Conservation (phyloP, 257 asterid species). For the Datura wrightii region DNA sequence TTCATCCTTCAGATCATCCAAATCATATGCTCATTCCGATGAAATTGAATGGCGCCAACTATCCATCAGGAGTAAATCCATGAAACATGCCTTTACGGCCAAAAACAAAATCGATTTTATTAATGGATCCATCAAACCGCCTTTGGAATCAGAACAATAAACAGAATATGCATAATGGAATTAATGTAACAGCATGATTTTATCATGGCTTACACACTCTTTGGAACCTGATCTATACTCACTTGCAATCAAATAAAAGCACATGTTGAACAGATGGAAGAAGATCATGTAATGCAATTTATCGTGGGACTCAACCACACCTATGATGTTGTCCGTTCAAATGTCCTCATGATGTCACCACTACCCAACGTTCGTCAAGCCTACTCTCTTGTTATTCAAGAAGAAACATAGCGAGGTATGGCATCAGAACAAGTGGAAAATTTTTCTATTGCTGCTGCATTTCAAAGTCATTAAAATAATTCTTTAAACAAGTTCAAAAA, state of each 20-base stretch:
- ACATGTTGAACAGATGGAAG: background rate
- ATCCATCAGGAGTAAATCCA: background rate
- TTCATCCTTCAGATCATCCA: slow-evolving; percentile 10
- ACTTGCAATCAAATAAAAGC: background rate
- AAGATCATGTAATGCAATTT: background rate
- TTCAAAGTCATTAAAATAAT: background rate
- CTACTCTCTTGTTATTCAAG: background rate
- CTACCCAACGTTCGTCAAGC: background rate
- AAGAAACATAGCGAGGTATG: background rate
- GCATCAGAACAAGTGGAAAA: background rate
- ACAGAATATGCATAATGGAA: background rate
- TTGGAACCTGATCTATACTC: background rate
- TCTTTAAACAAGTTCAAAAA: background rate
- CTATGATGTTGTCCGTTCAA: background rate
- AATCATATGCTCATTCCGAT: background rate
- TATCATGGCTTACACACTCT: background rate
- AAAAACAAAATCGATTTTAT: background rate
- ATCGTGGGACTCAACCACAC: background rate
- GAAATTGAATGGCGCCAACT: slow-evolving; percentile 22
- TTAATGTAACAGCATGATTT: background rate
- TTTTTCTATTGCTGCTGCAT: background rate
- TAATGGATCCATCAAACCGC: background rate
- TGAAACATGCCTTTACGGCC: background rate
- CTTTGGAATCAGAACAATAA: background rate
- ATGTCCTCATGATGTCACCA: background rate